phyloP scores from a whole-genome alignment of 2,329 filamentous ascomycete species.

The Pseudomassariella vexata region DNA sequence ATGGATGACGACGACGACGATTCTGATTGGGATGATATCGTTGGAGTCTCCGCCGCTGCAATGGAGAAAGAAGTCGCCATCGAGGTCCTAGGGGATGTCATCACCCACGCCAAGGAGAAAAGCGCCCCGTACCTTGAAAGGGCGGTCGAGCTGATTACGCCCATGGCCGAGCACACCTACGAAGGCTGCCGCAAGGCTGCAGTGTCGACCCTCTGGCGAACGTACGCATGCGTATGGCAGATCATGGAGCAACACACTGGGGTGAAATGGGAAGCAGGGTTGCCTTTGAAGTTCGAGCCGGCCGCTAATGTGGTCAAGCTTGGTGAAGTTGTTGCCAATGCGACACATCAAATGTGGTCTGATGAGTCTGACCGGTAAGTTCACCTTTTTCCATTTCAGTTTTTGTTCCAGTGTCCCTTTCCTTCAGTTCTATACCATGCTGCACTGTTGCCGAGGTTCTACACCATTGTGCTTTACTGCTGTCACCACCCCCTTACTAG shows the following conservation, averaged over 20 bases:
- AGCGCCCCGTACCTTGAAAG: slow-evolving; percentile 67
- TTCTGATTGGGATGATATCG: slow-evolving; percentile 78
- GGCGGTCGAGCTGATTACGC: slow-evolving; percentile 74
- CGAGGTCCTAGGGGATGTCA: slow-evolving; percentile 89
- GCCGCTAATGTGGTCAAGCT: slow-evolving; percentile 76
- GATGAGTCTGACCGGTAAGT: slow-evolving; percentile 93
- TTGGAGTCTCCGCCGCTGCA: slow-evolving; percentile 80
- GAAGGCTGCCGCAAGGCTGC: slow-evolving; percentile 92
- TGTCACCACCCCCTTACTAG: slow-evolving; percentile 4
- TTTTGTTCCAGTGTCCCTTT: slow-evolving; percentile 13
- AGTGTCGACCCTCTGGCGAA: slow-evolving; percentile 86
- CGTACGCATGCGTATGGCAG: slow-evolving; percentile 85
- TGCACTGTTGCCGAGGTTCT: no score
- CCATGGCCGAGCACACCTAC: slow-evolving; percentile 81
- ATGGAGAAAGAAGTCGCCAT: slow-evolving; percentile 97
- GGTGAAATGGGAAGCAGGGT: slow-evolving; percentile 82
- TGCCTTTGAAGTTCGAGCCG: slow-evolving; percentile 78
- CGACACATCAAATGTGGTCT: slow-evolving; percentile 79
- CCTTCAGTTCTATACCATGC: no score
- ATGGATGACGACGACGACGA: slow-evolving; percentile 76
- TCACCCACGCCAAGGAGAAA: slow-evolving; percentile 63
- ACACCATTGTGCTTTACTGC: no score
- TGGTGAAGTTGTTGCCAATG: slow-evolving; percentile 76
- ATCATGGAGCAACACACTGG: slow-evolving; percentile 74
- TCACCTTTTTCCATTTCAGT: slow-evolving; percentile 11